Conservation (phyloP, 2,329 filamentous ascomycete genomes). For the Colletotrichum truncatum region DNA sequence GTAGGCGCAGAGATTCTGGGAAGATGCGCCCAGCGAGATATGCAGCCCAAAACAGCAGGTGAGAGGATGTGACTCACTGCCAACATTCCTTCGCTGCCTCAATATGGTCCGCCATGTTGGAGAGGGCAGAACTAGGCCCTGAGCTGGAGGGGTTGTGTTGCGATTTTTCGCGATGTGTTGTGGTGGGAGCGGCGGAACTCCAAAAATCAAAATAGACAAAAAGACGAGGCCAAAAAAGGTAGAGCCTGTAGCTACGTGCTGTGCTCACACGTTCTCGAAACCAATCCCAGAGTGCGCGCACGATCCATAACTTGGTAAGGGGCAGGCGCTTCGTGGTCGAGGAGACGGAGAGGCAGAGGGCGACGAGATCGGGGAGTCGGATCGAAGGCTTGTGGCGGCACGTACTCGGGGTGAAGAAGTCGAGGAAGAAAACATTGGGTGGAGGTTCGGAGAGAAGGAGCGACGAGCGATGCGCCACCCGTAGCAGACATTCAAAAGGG, state of each 20-base stretch:
- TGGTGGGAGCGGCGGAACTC: constrained; percentile 25
- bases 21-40: neutral
- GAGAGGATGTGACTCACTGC: constrained; percentile 45
- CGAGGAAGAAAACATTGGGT: constrained; percentile 31
- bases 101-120: constrained; percentile 22
- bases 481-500: constrained; percentile 26
- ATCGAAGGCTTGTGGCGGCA: constrained; percentile 29
- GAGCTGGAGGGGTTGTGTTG: constrained; percentile 5
- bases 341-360: neutral
- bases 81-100: constrained; percentile 45
- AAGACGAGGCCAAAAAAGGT: constrained; percentile 10
- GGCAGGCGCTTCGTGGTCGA: constrained; percentile 2
- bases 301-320: constrained; percentile 43
- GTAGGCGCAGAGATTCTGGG: neutral
- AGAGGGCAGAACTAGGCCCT: neutral
- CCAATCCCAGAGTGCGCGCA: constrained; percentile 34
- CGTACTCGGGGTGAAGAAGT: constrained; percentile 25
- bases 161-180: constrained; percentile 23
- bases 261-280: constrained; percentile 40
- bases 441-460: constrained; percentile 18
- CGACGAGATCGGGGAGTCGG: constrained; percentile 12
- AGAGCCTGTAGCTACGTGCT: constrained; percentile 37
- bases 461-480: constrained; percentile 30
- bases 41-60: neutral
- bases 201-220: constrained; percentile 14